A percentile compares a stretch with the other conserved stretches of the same genome.
These are phyloP conservation scores for Neofusicoccum sp. DNA, from an alignment of 2,329 filamentous ascomycete genomes.

Conservation along the genomic window DNA sequence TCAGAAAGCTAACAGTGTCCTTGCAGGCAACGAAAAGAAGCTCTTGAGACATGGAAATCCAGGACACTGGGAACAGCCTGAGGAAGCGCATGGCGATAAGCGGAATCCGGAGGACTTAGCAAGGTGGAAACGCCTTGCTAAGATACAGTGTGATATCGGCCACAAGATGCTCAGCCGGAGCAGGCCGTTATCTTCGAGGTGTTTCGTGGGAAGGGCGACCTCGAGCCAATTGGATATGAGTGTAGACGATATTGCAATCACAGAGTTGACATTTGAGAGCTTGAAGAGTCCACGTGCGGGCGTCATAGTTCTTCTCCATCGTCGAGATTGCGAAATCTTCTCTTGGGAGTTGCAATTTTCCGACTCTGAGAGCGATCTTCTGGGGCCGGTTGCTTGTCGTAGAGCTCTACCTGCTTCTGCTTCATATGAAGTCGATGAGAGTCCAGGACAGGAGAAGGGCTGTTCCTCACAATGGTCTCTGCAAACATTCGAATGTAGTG, in stretches of 20 bases:
- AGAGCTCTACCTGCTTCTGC: neutral
- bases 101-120: slow-evolving; percentile 54
- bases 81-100: slow-evolving; percentile 60
- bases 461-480: too few relatives aligned
- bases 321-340: too few relatives aligned
- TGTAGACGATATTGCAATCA: slow-evolving; percentile 26
- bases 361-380: too few relatives aligned
- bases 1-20: slow-evolving; percentile 43
- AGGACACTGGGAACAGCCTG: slow-evolving; percentile 55
- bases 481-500: too few relatives aligned
- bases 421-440: neutral
- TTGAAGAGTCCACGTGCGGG: neutral
- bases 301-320: neutral
- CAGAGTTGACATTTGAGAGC: neutral
- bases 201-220: slow-evolving; percentile 53
- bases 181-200: slow-evolving; percentile 56
- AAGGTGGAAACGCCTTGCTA: slow-evolving; percentile 55
- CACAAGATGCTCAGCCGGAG: slow-evolving; percentile 54
- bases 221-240: slow-evolving; percentile 49
- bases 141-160: slow-evolving; percentile 54
- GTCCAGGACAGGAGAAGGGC: neutral
- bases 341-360: too few relatives aligned
- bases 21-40: too few relatives aligned
- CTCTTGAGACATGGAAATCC: neutral
- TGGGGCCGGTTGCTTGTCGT: too few relatives aligned